A percentile compares a stretch with the other conserved stretches of the same genome.
Conservation (phyloP, 177 flowering plant species). For the Vitis hybrid region DNA sequence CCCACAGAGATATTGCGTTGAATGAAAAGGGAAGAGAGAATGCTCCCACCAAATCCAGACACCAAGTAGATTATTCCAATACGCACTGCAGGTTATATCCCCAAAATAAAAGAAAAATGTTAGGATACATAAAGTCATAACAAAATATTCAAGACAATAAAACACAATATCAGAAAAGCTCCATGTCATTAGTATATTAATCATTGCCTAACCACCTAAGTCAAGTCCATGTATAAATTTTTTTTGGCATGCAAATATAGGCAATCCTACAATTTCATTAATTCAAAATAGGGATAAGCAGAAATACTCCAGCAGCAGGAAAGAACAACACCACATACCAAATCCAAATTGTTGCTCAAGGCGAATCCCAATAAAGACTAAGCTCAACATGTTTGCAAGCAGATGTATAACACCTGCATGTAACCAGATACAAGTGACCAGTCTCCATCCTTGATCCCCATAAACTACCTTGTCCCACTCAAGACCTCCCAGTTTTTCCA, state of each 20-base stretch:
- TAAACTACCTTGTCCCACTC: constrained; percentile 39
- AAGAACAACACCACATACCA: constrained; percentile 30
- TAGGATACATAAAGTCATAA: neutral
- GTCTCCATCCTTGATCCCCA: constrained; percentile 50
- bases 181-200: neutral
- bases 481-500: constrained; percentile 44
- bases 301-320: neutral
- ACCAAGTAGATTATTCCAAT: constrained; percentile 46
- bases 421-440: constrained; percentile 50
- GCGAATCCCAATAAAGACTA: constrained; percentile 52
- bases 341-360: constrained; percentile 60
- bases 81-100: constrained; percentile 29
- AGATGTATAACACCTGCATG: constrained; percentile 57
- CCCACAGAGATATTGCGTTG: constrained; percentile 46
- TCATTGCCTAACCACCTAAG: too few relatives aligned
- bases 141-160: neutral
- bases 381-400: constrained; percentile 48
- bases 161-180: neutral
- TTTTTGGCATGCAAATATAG: neutral
- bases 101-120: neutral
- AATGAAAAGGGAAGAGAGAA: constrained; percentile 48
- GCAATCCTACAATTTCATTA: neutral
- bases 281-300: neutral
- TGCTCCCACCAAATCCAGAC: constrained; percentile 54
- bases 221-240: too few relatives aligned